Base-by-base conservation (phyloP, 2,329 filamentous ascomycete genomes). In the Dichotomopilus funicola region DNA sequence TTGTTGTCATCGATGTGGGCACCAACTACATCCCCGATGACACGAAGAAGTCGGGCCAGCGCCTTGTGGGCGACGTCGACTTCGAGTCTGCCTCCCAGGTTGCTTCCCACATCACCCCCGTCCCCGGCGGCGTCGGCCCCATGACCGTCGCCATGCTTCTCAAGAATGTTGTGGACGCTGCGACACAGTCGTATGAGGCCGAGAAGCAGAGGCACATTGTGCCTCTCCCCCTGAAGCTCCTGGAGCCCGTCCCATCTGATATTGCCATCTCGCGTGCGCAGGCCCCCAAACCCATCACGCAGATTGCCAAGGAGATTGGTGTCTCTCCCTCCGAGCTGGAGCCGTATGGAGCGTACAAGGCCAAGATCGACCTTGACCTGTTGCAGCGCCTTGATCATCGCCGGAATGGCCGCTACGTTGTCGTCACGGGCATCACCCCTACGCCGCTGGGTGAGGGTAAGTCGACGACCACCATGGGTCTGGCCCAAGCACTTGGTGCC, bases 121-220 rank as follows among this genome's bases (percentile, higher is more conserved):
- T 99, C 2, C 94, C 94, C 1, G 94, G 94, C 55, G 94, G 94
- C 71, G 94, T 99, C 57, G 94, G 94, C 0, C 94, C 94, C 50
- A 99, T 99, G 94, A 99, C 94, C 3, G 91, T 99, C 61, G 94
- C 94, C 58, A 99, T 99, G 94, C 79, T 99, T 48, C 77, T 99
- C 65, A 89, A 95, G 72, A 99, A 99, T 68, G 91, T 97, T 7
- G 87, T 97, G 54, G 87, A 92, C 64, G 86, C 92, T 37, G 87
- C 94, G 38, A 87, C 85, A 49, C 76, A 81, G 55, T 91, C 89
- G 67, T 94, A 94, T 61, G 89, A 94, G 61, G 82, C 82, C 59
- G 87, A 95, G 70, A 95, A 89, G 74, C 78, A 86, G 60, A 83
- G 94, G 57, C 85, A 82, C 63, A 88, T 95, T 60, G 80, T 83